Evolutionary conservation across 176 grass and related monocot genomes (phyloP), one percentile per base, ranked within the genome.

Genomic region (Hsuehochloa calcarea): DNA sequence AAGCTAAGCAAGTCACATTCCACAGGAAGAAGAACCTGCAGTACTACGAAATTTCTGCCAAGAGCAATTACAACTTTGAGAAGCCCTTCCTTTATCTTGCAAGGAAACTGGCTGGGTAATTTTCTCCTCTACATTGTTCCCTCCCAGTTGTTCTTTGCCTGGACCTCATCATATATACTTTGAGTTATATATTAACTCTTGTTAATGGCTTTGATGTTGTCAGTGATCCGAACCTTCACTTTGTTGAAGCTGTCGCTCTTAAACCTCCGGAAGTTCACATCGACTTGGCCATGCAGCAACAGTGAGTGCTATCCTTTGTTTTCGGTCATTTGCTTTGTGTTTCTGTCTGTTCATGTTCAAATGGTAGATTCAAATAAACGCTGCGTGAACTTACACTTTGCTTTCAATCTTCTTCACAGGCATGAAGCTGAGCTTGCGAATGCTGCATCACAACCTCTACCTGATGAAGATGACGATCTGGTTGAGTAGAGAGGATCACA

Each of bases 51-150:
- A 97, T 97, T 49, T 97, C 94, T 61, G 94, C 94, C 8, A 97
- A 97, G 92, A 97, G 94, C 72, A 94, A 97, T 25, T 97, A 97
- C 90, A 97, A 97, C 55, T 97, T 97, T 49, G 94, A 97, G 72
- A 97, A 97, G 73, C 94, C 94, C 68, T 97, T 94, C 88, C 92
- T 97, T 37, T 94, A 94, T 58, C 90, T 97, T 81, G 92, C 94
- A 5, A 97, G 80, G 82, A 97, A 97, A 43, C 73, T 97, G 25
- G 87, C 94, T 0, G 94, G 94, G 94, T 94, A 88, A 86, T 40
- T 55, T 20, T 34, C 26, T 64, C 46, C 45, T 19, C 5, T 23
- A 38, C 27, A 45, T 22, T 31, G 1, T 25, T 58, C 5, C 5
- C 13, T n/a, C 12, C 61, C 15, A 3, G 3, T 63, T 63, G 3